Conservation (phyloP, 2,329 filamentous ascomycete genomes). For the Penicillium sp. region DNA sequence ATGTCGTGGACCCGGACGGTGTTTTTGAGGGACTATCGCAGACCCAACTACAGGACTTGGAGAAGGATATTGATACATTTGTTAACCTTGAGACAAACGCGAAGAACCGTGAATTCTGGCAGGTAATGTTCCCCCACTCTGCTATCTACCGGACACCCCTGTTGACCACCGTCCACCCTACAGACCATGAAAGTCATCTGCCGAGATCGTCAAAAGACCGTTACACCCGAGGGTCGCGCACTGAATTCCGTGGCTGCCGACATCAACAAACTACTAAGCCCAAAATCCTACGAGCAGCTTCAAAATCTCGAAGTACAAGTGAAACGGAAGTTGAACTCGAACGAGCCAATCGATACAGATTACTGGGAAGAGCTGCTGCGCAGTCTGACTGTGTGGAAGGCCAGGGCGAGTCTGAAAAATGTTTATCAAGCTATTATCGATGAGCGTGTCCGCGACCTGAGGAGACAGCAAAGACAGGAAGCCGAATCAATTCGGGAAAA, state of each 20-base stretch:
- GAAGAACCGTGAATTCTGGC: slow-evolving; percentile 86
- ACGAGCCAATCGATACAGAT: slow-evolving; percentile 91
- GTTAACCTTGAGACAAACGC: slow-evolving; percentile 74
- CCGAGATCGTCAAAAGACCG: slow-evolving; percentile 69
- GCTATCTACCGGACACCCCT: not conserved
- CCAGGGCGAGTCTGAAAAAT: slow-evolving; percentile 76
- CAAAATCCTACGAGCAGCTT: slow-evolving; percentile 85
- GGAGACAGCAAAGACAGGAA: slow-evolving; percentile 66
- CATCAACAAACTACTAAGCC: slow-evolving; percentile 80
- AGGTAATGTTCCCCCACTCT: slow-evolving; percentile 44
- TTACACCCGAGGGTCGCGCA: slow-evolving; percentile 68
- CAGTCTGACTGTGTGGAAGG: slow-evolving; percentile 85
- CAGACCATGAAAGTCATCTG: slow-evolving; percentile 81
- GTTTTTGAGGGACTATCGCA: slow-evolving; percentile 72
- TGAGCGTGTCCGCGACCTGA: slow-evolving; percentile 65
- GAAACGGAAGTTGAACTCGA: slow-evolving; percentile 76
- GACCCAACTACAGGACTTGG: slow-evolving; percentile 69
- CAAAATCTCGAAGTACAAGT: slow-evolving; percentile 85
- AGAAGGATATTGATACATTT: slow-evolving; percentile 79
- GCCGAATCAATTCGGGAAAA: slow-evolving; percentile 58
- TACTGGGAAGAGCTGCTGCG: slow-evolving; percentile 94
- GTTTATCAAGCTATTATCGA: slow-evolving; percentile 75
- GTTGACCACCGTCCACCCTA: not conserved
- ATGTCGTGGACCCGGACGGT: slow-evolving; percentile 75
- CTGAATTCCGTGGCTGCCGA: slow-evolving; percentile 81